Evolutionary conservation across 2,329 filamentous ascomycete species (phyloP).

Genomic region (Cordyceps fumosorosea): DNA sequence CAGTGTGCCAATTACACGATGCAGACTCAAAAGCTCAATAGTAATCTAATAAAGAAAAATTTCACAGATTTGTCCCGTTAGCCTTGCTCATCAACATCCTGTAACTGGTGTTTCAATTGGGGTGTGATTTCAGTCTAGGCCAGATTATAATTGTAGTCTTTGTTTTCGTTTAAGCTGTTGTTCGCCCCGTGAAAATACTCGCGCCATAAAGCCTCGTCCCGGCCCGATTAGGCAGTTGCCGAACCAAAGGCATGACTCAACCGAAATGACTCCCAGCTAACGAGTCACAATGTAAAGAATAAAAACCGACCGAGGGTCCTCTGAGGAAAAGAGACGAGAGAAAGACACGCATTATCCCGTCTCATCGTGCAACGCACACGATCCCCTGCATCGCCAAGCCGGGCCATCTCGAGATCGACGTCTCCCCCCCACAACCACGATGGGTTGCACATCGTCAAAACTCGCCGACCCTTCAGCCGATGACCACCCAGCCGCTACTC

Average conservation of each 20-base stretch:
- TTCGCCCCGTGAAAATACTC: neutral
- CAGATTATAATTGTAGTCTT: too few species aligned
- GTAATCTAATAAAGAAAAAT: neutral
- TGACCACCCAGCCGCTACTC: neutral
- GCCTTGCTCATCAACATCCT: too few species aligned
- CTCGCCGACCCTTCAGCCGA: neutral
- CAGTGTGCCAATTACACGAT: neutral
- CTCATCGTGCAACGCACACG: neutral
- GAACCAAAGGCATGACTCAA: neutral
- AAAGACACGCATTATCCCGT: neutral
- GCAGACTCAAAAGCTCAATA: neutral
- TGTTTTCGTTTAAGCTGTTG: too few species aligned
- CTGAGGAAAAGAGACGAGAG: neutral
- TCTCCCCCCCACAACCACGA: neutral
- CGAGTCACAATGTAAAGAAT: neutral
- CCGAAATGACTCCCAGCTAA: neutral
- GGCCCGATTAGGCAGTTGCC: neutral
- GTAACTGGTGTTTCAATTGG: too few species aligned
- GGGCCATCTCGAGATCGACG: neutral
- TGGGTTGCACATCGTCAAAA: neutral
- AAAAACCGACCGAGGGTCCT: neutral
- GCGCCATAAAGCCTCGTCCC: neutral
- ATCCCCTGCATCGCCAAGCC: neutral
- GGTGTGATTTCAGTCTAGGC: too few species aligned
- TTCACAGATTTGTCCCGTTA: neutral